Conservation (phyloP, 2,329 filamentous ascomycete species). For the Alternaria novae-zelandiae region DNA sequence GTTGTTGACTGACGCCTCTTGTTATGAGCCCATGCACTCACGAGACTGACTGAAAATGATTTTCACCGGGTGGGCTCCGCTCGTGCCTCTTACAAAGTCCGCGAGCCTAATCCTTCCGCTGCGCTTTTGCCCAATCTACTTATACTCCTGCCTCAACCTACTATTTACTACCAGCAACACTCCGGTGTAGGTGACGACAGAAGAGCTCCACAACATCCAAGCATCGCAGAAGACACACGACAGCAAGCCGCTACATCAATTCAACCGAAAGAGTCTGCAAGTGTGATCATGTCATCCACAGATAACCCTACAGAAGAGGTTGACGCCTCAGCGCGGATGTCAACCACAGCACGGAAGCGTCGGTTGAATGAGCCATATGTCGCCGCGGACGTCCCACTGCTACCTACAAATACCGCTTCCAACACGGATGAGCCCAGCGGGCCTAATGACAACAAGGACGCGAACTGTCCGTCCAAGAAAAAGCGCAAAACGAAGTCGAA, state of each 20-base stretch:
- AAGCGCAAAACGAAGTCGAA: neutral
- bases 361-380: neutral
- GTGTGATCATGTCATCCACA: neutral
- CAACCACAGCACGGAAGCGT: neutral
- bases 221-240: neutral
- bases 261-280: neutral
- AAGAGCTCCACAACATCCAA: neutral
- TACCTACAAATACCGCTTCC: neutral
- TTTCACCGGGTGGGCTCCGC: neutral
- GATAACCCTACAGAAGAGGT: neutral
- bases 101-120: neutral
- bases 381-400: neutral
- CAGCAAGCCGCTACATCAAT: neutral
- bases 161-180: neutral
- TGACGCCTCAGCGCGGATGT: neutral
- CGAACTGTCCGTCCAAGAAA: neutral
- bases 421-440: neutral
- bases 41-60: neutral
- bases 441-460: neutral
- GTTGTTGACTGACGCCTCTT: neutral
- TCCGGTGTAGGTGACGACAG: neutral
- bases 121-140: neutral
- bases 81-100: neutral
- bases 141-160: neutral
- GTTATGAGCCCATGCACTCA: neutral